Conservation (phyloP, 1,139 yeast species). For the Candida tetrigidarum region DNA sequence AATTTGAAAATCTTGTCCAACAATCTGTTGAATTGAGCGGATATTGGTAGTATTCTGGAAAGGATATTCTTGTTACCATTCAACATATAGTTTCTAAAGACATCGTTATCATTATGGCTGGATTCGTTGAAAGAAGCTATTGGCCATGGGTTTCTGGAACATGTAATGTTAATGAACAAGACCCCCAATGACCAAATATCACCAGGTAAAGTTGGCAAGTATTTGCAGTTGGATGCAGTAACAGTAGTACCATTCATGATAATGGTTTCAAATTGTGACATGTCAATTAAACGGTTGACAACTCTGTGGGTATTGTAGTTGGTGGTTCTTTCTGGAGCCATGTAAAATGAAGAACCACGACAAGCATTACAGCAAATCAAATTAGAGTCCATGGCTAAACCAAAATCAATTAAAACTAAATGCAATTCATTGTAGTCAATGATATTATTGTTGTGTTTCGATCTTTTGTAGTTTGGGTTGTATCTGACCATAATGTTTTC, state of each 20-base stretch:
- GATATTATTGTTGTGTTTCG: conserved; percentile 18
- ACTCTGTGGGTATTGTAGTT: conserved; percentile 42
- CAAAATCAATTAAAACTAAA: conserved; percentile 80
- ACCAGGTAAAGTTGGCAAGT: conserved; percentile 72
- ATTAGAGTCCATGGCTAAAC: conserved; percentile 69
- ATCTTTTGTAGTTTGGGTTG: conserved; percentile 31
- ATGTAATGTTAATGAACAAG: conserved; percentile 75
- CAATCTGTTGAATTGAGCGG: conserved; percentile 60
- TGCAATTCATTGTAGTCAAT: conserved; percentile 59
- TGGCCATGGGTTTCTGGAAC: conserved; percentile 92
- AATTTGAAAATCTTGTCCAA: conserved; percentile 58
- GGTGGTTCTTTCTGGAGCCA: conserved; percentile 88
- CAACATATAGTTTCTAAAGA: conserved; percentile 52
- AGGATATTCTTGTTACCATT: conserved; percentile 32
- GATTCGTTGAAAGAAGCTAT: conserved; percentile 64
- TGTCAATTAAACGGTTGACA: conserved; percentile 33
- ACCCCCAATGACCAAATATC: conserved; percentile 93
- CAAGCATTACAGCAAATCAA: conserved; percentile 73
- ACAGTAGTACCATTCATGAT: conserved; percentile 19
- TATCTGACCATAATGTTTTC: conserved; percentile 73
- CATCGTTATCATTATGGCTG: conserved; percentile 52
- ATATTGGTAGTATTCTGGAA: conserved; percentile 62
- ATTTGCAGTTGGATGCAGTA: conserved; percentile 27
- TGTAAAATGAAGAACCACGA: conserved; percentile 86
- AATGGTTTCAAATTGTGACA: conserved; percentile 30